Percentiles rank a stretch among this genome's conserved stretches.
phyloP scores from a whole-genome alignment of 2,329 filamentous ascomycete genomes.

The Hymenoscyphus fraxineus region DNA sequence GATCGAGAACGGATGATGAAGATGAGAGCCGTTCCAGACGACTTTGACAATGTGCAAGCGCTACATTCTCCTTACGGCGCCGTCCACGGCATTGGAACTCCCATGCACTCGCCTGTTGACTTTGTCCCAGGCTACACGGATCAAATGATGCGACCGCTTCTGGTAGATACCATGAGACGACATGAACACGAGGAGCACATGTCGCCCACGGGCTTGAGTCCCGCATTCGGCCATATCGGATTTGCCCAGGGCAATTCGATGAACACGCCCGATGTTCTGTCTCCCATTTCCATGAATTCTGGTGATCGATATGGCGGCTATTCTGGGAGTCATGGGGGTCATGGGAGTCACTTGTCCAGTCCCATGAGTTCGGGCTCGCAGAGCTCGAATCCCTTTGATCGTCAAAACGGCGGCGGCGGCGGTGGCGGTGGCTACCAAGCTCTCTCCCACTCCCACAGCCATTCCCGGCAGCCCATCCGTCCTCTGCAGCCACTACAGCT shows the following conservation, averaged over 20 bases:
- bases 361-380: slow-evolving; percentile 47
- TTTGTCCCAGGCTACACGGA: slow-evolving; percentile 48
- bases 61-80: slow-evolving; percentile 65
- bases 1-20: slow-evolving; percentile 69
- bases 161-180: slow-evolving; percentile 64
- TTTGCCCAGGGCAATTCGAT: slow-evolving; percentile 55
- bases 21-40: slow-evolving; percentile 67
- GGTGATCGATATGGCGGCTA: slow-evolving; percentile 50
- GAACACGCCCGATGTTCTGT: slow-evolving; percentile 52
- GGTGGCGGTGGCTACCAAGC: slow-evolving; percentile 42
- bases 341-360: slow-evolving; percentile 44
- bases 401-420: slow-evolving; percentile 41
- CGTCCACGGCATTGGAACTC: slow-evolving; percentile 34
- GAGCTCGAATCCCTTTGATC: slow-evolving; percentile 50
- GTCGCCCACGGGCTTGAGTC: slow-evolving; percentile 63
- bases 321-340: slow-evolving; percentile 42
- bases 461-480: slow-evolving; percentile 42
- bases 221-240: slow-evolving; percentile 63
- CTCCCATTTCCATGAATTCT: slow-evolving; percentile 53
- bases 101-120: slow-evolving; percentile 35
- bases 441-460: slow-evolving; percentile 39
- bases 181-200: slow-evolving; percentile 61
- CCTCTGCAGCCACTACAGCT: slow-evolving; percentile 57
- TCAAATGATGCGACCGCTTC: slow-evolving; percentile 57
- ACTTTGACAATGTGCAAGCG: slow-evolving; percentile 67